phyloP scores from a whole-genome alignment of 2,329 filamentous ascomycete species.

The Colletotrichum sp. region DNA sequence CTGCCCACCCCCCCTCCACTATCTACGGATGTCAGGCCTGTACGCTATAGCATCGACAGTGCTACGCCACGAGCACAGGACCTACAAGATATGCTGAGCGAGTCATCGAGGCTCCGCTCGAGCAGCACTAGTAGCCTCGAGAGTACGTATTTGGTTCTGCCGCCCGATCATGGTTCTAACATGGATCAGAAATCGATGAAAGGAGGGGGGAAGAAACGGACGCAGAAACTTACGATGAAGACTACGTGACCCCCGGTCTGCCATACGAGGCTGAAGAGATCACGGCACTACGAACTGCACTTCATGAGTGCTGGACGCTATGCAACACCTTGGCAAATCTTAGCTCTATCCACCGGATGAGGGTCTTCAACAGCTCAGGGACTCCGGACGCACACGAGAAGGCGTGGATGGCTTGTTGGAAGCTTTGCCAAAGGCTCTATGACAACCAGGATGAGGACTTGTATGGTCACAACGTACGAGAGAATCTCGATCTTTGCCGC shows the following conservation, averaged over 20 bases:
- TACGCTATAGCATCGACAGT: constrained; percentile 68
- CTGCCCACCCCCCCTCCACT: constrained; percentile 72
- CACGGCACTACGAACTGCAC: constrained; percentile 71
- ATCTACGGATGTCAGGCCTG: constrained; percentile 73
- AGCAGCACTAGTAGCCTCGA: constrained; percentile 78
- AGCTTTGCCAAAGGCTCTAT: constrained; percentile 87
- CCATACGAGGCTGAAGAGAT: constrained; percentile 63
- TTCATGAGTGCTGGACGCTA: constrained; percentile 90
- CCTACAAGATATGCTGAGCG: constrained; percentile 70
- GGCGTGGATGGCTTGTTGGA: constrained; percentile 95
- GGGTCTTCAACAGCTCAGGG: constrained; percentile 77
- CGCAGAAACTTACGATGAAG: constrained; percentile 59
- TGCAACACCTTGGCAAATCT: constrained; percentile 89
- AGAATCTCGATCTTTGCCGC: constrained; percentile 84
- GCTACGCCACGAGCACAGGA: constrained; percentile 86
- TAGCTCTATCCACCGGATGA: constrained; percentile 81
- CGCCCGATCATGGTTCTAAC: constrained; percentile 26
- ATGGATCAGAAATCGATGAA: constrained; percentile 56
- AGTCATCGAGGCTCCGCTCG: constrained; percentile 61
- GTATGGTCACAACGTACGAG: constrained; percentile 68
- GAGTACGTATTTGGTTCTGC: constrained; percentile 54
- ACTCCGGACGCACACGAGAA: constrained; percentile 81
- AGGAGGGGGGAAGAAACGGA: constrained; percentile 58
- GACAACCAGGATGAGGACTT: constrained; percentile 76
- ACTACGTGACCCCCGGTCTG: constrained; percentile 45